A percentile compares a stretch with the other conserved stretches of the same genome.
Conservation (phyloP, 2,329 filamentous ascomycete genomes). For the Aureobasidium uvarum region DNA sequence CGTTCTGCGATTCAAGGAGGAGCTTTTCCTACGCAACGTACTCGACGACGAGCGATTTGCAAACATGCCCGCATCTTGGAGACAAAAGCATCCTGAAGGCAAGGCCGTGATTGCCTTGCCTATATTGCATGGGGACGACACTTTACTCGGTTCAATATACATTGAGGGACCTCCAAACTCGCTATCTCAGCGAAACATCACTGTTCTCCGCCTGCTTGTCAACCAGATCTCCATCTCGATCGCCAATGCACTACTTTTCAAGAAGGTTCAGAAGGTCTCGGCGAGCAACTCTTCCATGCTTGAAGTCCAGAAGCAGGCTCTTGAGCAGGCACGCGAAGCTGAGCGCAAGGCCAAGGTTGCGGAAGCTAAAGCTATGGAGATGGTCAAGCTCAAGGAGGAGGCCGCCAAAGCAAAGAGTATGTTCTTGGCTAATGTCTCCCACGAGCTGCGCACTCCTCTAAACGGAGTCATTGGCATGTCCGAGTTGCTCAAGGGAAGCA, state of each 20-base stretch:
- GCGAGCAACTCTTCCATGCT: conserved; percentile 78
- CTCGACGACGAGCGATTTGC: conserved; percentile 74
- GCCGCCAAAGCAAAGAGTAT: conserved; percentile 80
- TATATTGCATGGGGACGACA: conserved; percentile 69
- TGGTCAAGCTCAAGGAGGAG: conserved; percentile 78
- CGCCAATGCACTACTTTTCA: conserved; percentile 63
- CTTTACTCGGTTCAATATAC: conserved; percentile 71
- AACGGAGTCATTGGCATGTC: conserved; percentile 59
- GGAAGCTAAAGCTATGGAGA: conserved; percentile 72
- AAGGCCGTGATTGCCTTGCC: conserved; percentile 78
- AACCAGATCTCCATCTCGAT: conserved; percentile 70
- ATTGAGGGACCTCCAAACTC: conserved; percentile 71
- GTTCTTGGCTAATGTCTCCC: conserved; percentile 59
- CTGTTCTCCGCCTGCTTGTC: conserved; percentile 63
- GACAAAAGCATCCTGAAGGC: conserved; percentile 65
- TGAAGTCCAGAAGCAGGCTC: conserved; percentile 69
- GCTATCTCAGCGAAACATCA: conserved; percentile 66
- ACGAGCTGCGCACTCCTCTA: conserved; percentile 59
- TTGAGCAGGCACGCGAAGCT: conserved; percentile 68
- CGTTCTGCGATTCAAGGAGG: conserved; percentile 71
- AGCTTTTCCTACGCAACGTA: conserved; percentile 71
- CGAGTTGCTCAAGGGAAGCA: conserved; percentile 59
- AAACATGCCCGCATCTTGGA: conserved; percentile 68
- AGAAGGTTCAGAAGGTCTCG: conserved; percentile 71
- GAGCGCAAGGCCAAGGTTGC: conserved; percentile 75